These are phyloP conservation scores for Colletotrichum sp. DNA, from an alignment of 2,329 filamentous ascomycete species.

Conservation along the genomic window DNA sequence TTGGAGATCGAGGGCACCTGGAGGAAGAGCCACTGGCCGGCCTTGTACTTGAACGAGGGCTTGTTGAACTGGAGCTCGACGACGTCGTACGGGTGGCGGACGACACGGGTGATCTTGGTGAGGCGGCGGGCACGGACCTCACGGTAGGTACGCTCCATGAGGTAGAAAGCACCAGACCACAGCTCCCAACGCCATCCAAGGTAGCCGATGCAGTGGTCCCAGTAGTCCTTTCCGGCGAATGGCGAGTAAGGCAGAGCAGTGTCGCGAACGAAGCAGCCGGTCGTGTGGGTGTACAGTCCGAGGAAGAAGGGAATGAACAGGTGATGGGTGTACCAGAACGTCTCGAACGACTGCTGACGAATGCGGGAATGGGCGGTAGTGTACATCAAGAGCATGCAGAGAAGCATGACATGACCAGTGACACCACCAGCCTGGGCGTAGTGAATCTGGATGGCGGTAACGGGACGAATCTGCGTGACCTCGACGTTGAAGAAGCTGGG, in stretches of 20 bases:
- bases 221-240: constrained; percentile 82
- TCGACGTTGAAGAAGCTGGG: constrained; percentile 93
- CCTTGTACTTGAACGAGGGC: constrained; percentile 96
- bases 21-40: constrained; percentile 97
- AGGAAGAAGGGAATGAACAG: constrained; percentile 97
- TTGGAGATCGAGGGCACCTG: constrained; percentile 88
- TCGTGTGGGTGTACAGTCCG: constrained; percentile 93
- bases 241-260: constrained; percentile 75
- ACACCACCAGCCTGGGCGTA: constrained; percentile 89
- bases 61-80: constrained; percentile 98
- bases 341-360: constrained; percentile 95
- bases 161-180: constrained; percentile 82
- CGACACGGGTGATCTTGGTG: constrained; percentile 91
- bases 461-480: constrained; percentile 78
- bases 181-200: constrained; percentile 98
- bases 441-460: constrained; percentile 87
- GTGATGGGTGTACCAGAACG: constrained; percentile 99
- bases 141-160: constrained; percentile 87
- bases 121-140: constrained; percentile 84
- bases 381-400: constrained; percentile 99
- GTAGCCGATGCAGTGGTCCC: constrained; percentile 93
- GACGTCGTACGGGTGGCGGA: constrained; percentile 95
- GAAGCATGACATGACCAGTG: constrained; percentile 94
- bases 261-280: constrained; percentile 95
- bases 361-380: constrained; percentile 94